These are phyloP conservation scores for Verticillium alfalfae DNA, from an alignment of 2,329 filamentous ascomycete genomes.

Conservation along the genomic window DNA sequence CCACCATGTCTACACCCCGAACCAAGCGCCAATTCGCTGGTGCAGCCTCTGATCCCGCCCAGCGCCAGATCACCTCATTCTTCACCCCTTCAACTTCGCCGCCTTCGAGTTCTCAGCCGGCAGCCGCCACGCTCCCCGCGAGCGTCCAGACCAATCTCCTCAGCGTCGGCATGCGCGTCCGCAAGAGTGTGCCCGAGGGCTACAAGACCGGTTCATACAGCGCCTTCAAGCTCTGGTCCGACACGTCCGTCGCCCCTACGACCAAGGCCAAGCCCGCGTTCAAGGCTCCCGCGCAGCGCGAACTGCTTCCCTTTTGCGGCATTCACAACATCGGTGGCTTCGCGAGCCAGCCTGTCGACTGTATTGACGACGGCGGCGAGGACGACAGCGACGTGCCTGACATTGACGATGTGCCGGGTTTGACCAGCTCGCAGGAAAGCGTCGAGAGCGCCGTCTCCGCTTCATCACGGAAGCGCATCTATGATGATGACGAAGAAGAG, in stretches of 20 bases:
- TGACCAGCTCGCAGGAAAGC: slow-evolving; percentile 53
- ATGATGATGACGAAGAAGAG: slow-evolving; percentile 35
- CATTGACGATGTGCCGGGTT: slow-evolving; percentile 36
- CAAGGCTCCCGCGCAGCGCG: slow-evolving; percentile 33
- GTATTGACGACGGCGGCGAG: slow-evolving; percentile 4
- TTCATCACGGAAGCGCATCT: slow-evolving; percentile 40
- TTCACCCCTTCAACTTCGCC: slow-evolving; percentile 28
- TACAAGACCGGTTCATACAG: slow-evolving; percentile 70
- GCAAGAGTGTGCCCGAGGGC: slow-evolving; percentile 88
- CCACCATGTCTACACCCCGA: slow-evolving; percentile 47
- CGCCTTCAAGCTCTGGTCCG: slow-evolving; percentile 48
- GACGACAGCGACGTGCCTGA: slow-evolving; percentile 20
- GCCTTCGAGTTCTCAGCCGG: slow-evolving; percentile 24
- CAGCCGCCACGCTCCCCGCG: slow-evolving; percentile 51
- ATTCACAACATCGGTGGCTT: slow-evolving; percentile 70
- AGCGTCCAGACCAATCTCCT: slow-evolving; percentile 77
- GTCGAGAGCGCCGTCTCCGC: slow-evolving; percentile 26
- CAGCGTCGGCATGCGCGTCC: slow-evolving; percentile 87
- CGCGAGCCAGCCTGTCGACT: slow-evolving; percentile 47
- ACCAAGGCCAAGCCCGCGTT: neutral
- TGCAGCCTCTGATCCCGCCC: slow-evolving; percentile 49
- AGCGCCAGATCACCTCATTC: slow-evolving; percentile 61
- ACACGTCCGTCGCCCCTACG: slow-evolving; percentile 14
- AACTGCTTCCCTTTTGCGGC: slow-evolving; percentile 76
- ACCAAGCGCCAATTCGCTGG: slow-evolving; percentile 59